phyloP scores from a whole-genome alignment of 768 basidiomycete genomes.

The Leucogyrophana mollusca region DNA sequence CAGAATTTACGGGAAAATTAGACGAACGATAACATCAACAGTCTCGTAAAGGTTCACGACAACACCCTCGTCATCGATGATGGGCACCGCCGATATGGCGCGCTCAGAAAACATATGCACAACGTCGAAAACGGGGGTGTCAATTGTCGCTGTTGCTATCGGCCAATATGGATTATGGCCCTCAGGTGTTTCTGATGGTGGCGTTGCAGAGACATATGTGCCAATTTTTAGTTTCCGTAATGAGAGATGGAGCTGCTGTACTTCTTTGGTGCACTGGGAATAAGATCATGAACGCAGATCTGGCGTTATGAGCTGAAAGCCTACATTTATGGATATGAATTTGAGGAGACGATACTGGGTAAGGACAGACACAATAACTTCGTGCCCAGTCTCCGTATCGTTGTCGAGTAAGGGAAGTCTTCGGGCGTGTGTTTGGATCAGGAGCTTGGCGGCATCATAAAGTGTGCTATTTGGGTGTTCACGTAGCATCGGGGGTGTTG shows the following conservation, averaged over 20 bases:
- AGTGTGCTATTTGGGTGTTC: constrained; percentile 88
- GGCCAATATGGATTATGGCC: constrained; percentile 80
- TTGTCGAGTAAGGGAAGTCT: constrained; percentile 91
- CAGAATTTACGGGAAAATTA: constrained; percentile 2
- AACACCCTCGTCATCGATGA: constrained; percentile 87
- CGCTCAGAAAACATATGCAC: constrained; percentile 98
- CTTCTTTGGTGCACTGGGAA: constrained; percentile 79
- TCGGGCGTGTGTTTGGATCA: constrained; percentile 95
- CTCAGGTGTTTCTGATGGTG: constrained; percentile 43
- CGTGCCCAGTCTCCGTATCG: constrained; percentile 91
- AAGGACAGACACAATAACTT: constrained; percentile 92
- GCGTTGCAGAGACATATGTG: constrained; percentile 73
- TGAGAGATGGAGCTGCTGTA: constrained; percentile 74
- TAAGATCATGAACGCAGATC: constrained; percentile 9
- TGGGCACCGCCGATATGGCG: constrained; percentile 95
- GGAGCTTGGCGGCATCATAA: constrained; percentile 83
- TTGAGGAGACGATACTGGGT: constrained; percentile 98
- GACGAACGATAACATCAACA: constrained; percentile 89
- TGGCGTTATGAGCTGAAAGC: constrained; percentile 16
- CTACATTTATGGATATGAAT: constrained; percentile 95
- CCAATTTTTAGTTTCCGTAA: constrained; percentile 90
- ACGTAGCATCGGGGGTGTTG: constrained; percentile 83
- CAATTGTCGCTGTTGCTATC: constrained; percentile 85
- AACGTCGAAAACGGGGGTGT: constrained; percentile 94
- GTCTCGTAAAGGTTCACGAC: constrained; percentile 98